Conservation (phyloP, 2,329 filamentous ascomycete genomes). For the Diaporthe citrichinensis region DNA sequence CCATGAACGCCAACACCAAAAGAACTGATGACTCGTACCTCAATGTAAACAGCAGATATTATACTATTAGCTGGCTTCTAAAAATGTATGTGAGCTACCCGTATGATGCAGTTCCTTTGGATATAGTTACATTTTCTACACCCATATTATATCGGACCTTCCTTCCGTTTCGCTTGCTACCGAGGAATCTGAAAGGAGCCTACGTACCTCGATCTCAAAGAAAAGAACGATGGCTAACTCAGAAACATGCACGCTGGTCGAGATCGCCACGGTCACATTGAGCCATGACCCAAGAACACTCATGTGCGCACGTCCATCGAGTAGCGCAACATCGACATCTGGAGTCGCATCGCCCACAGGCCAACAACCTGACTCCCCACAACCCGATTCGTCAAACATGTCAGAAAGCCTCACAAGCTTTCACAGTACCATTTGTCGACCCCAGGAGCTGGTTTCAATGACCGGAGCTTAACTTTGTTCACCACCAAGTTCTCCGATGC, state of each 20-base stretch:
- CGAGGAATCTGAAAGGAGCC: not conserved
- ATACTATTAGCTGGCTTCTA: too few species aligned
- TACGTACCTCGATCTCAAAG: not conserved
- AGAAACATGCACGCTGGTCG: not conserved
- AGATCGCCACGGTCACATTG: not conserved
- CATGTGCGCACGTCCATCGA: not conserved
- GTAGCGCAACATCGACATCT: conserved; percentile 2
- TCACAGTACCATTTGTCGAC: not conserved
- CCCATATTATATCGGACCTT: not conserved
- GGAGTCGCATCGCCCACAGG: not conserved
- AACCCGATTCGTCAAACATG: conserved; percentile 19
- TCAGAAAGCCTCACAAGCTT: not conserved
- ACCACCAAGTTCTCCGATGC: conserved; percentile 2
- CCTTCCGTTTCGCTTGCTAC: not conserved
- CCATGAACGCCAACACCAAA: not conserved
- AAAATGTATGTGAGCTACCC: not conserved
- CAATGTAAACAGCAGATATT: too few species aligned
- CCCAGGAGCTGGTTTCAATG: conserved; percentile 26
- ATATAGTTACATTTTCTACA: too few species aligned
- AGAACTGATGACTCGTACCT: not conserved
- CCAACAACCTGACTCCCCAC: not conserved
- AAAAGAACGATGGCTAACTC: not conserved
- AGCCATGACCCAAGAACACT: not conserved
- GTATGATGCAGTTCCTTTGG: not conserved
- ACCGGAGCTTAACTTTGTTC: conserved; percentile 19